Conservation (phyloP, 169 alveolate species). For the Prorocentrum cordatum region DNA sequence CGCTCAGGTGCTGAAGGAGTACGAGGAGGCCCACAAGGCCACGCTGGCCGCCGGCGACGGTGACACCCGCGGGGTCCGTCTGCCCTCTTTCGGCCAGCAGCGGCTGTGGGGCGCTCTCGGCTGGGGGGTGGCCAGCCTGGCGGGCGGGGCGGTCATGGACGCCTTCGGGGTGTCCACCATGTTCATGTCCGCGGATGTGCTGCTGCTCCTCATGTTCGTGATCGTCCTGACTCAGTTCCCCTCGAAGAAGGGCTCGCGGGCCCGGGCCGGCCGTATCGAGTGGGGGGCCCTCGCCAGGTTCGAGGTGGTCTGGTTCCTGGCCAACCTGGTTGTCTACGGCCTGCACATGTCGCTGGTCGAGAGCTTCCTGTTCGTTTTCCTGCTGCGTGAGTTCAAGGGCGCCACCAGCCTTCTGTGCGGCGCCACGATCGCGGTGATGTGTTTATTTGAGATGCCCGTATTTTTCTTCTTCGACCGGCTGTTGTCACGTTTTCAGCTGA, state of each 20-base stretch:
- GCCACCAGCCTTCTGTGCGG: background rate
- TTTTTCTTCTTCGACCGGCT: background rate
- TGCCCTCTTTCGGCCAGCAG: constrained; percentile 1
- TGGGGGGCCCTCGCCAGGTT: background rate
- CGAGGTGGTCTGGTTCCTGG: background rate
- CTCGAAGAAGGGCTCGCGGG: background rate
- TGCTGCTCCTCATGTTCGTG: background rate
- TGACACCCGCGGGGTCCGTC: background rate
- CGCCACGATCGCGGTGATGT: constrained; percentile 3
- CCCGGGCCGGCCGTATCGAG: background rate
- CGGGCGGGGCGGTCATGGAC: background rate
- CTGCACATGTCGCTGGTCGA: constrained; percentile 4
- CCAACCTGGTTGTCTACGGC: constrained; percentile 11
- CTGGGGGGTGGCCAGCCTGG: background rate
- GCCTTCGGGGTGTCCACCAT: background rate
- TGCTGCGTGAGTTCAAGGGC: background rate
- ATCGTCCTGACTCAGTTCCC: background rate
- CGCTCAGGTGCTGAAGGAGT: background rate
- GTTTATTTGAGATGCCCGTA: constrained; percentile 9
- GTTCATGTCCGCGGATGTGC: background rate
- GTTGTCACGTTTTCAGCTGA: background rate
- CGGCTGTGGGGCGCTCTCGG: constrained; percentile 18
- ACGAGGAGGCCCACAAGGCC: background rate
- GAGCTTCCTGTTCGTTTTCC: constrained; percentile 10
- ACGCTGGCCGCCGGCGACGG: background rate